Percentiles rank a stretch among this genome's conserved stretches.
These are phyloP conservation scores for Closterium sp. DNA, from an alignment of 139 green algal genomes.

Conservation along the genomic window DNA sequence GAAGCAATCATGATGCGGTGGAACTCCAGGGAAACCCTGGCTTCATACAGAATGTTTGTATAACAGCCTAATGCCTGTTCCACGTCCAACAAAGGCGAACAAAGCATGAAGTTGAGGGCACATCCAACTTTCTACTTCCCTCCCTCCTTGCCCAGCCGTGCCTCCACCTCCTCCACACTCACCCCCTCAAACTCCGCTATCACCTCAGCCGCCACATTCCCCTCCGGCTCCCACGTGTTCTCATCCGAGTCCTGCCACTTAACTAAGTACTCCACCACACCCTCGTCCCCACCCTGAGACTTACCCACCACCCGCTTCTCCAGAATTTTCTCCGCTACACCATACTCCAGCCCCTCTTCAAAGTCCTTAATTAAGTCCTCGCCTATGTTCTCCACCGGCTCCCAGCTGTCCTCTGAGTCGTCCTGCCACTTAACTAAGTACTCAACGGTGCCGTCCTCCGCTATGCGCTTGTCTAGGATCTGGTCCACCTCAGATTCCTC, in stretches of 20 bases:
- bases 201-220: slow-evolving; percentile 39
- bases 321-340: slow-evolving; percentile 34
- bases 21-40: too few relatives aligned
- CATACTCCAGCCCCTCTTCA: slow-evolving; percentile 47
- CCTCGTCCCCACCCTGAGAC: background rate
- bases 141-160: slow-evolving; percentile 4
- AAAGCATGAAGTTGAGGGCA: background rate
- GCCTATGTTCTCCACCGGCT: slow-evolving; percentile 52
- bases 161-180: slow-evolving; percentile 16
- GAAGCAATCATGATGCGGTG: too few relatives aligned
- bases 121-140: background rate
- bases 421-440: slow-evolving; percentile 60
- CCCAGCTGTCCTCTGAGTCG: slow-evolving; percentile 55
- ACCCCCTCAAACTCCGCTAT: slow-evolving; percentile 45
- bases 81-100: too few relatives aligned
- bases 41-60: too few relatives aligned
- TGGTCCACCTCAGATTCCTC: slow-evolving; percentile 51
- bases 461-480: slow-evolving; percentile 32
- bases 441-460: slow-evolving; percentile 22
- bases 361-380: slow-evolving; percentile 50
- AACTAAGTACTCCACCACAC: slow-evolving; percentile 41
- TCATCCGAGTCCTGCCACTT: slow-evolving; percentile 49
- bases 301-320: slow-evolving; percentile 22
- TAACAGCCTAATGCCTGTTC: too few relatives aligned
- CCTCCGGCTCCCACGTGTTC: slow-evolving; percentile 49